These are phyloP conservation scores for Cordyceps cateniannulata DNA, from an alignment of 2,329 filamentous ascomycete genomes.

Conservation along the genomic window DNA sequence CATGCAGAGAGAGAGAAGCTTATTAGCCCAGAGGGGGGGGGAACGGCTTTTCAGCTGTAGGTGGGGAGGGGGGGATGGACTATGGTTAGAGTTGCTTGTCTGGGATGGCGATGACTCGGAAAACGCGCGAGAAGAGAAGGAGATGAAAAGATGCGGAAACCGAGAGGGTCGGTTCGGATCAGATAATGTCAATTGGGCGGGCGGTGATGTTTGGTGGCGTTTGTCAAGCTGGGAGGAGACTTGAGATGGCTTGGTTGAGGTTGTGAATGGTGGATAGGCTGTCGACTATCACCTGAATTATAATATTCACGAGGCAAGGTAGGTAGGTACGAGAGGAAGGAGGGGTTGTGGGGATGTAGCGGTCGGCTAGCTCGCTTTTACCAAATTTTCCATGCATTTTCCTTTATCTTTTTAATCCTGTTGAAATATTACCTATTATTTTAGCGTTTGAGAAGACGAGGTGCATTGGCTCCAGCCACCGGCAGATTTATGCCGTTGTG, in stretches of 20 bases:
- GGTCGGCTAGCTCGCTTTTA: background rate
- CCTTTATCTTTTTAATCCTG: no score
- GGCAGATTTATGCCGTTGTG: background rate
- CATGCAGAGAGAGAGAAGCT: background rate
- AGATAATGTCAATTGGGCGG: background rate
- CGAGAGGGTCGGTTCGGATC: slow-evolving; percentile 10
- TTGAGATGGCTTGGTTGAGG: background rate
- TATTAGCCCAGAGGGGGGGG: background rate
- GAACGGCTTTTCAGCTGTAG: background rate
- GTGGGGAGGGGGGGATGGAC: background rate
- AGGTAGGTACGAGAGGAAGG: background rate
- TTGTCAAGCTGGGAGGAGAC: background rate
- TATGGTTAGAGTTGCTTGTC: background rate
- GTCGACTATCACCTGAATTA: background rate
- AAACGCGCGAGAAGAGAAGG: background rate
- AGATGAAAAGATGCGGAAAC: background rate
- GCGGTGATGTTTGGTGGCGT: background rate
- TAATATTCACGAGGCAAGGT: background rate
- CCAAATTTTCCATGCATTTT: no score
- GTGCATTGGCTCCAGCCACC: background rate
- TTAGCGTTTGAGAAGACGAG: background rate
- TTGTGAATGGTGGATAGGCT: background rate
- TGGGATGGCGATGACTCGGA: background rate
- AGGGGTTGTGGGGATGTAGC: background rate
- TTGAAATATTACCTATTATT: background rate